Evolutionary conservation across 768 basidiomycete species (phyloP).

Genomic region (Suillus clintonianus): DNA sequence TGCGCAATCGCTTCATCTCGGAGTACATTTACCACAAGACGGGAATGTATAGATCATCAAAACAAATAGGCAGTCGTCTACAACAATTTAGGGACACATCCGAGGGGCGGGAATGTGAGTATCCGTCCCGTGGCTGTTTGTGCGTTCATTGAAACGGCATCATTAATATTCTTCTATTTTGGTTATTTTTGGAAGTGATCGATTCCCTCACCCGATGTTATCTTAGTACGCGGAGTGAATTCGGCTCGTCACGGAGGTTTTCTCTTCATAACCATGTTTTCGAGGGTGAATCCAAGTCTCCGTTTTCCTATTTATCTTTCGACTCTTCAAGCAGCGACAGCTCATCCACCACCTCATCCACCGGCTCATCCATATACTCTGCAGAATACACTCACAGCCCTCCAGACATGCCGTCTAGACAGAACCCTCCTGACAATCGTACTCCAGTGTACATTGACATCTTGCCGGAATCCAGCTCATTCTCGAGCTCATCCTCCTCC

Average conservation of each 20-base stretch:
- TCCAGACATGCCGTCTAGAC: slow-evolving; percentile 21
- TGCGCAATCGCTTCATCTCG: slow-evolving; percentile 80
- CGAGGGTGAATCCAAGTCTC: slow-evolving; percentile 15
- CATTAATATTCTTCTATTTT: slow-evolving; percentile 26
- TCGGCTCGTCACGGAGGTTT: slow-evolving; percentile 23
- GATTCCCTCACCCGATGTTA: slow-evolving; percentile 37
- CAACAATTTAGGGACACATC: slow-evolving; percentile 78
- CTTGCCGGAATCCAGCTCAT: slow-evolving; percentile 19
- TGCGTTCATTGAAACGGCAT: slow-evolving; percentile 29
- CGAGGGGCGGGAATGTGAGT: slow-evolving; percentile 71
- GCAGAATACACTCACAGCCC: slow-evolving; percentile 9
- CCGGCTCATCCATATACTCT: slow-evolving; percentile 16
- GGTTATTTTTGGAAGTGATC: slow-evolving; percentile 36
- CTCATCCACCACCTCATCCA: slow-evolving; percentile 20
- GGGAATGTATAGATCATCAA: slow-evolving; percentile 69
- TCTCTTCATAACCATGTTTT: slow-evolving; percentile 14
- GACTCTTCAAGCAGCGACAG: slow-evolving; percentile 12
- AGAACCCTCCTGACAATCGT: slow-evolving; percentile 22
- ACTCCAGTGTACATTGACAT: slow-evolving; percentile 38
- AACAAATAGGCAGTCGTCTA: slow-evolving; percentile 79
- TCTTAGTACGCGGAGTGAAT: slow-evolving; percentile 22
- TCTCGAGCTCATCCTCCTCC: slow-evolving; percentile 1
- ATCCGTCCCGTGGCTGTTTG: slow-evolving; percentile 4
- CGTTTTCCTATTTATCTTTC: slow-evolving; percentile 27
- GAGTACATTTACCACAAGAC: slow-evolving; percentile 73